Percentiles rank a stretch among this genome's conserved stretches.
These are phyloP conservation scores for Rhododendron ovatum DNA, from an alignment of 148 eudicot species.

Conservation along the genomic window DNA sequence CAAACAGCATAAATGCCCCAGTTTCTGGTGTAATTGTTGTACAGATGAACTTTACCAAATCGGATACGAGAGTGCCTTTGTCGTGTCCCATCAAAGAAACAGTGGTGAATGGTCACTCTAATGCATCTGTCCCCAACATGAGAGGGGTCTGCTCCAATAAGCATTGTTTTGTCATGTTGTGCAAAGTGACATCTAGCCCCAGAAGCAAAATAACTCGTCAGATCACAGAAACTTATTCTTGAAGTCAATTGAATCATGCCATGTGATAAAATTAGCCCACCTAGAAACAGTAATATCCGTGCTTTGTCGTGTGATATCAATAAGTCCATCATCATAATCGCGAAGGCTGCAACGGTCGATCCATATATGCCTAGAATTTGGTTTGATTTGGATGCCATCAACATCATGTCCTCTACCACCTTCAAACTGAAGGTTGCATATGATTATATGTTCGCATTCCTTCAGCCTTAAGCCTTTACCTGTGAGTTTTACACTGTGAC, in stretches of 20 bases:
- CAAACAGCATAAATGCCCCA: conserved; percentile 98
- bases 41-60: conserved; percentile 86
- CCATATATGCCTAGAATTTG: conserved; percentile 92
- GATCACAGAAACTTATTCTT: not conserved
- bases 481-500: conserved; percentile 65
- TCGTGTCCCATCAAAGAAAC: conserved; percentile 84
- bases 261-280: conserved; percentile 26
- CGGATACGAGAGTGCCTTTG: conserved; percentile 92
- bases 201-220: not conserved
- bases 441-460: conserved; percentile 85
- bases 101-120: conserved; percentile 41
- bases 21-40: conserved; percentile 81
- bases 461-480: conserved; percentile 83
- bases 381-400: conserved; percentile 93
- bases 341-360: conserved; percentile 81
- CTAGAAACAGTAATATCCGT: conserved; percentile 91
- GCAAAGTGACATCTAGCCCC: conserved; percentile 64
- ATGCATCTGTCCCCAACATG: conserved; percentile 26
- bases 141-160: conserved; percentile 72
- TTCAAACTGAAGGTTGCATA: conserved; percentile 83
- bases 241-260: not conserved
- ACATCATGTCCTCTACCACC: conserved; percentile 88
- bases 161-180: conserved; percentile 80
- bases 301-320: conserved; percentile 83
- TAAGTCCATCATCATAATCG: conserved; percentile 88